A percentile compares a stretch with the other conserved stretches of the same genome.
Evolutionary conservation across 2,329 filamentous ascomycete species (phyloP).

Genomic region (Achaetomium macrosporum): DNA sequence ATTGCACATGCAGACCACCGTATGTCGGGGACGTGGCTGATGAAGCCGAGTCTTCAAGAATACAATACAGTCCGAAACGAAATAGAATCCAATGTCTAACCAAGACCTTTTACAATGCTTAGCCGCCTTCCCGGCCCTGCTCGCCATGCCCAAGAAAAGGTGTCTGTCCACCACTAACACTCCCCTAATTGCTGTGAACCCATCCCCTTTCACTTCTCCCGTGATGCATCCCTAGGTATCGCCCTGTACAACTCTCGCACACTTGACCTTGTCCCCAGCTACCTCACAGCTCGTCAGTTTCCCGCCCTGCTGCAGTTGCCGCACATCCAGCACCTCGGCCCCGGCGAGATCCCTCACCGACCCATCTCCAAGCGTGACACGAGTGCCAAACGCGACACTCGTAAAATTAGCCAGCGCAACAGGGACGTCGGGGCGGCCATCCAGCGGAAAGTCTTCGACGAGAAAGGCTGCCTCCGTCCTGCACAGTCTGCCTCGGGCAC

Average conservation of each 20-base stretch:
- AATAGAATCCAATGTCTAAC: no score
- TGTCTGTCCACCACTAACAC: no score
- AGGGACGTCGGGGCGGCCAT: conserved; percentile 14
- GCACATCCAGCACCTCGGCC: conserved; percentile 14
- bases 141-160: no score
- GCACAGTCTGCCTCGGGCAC: conserved; percentile 10
- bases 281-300: conserved; percentile 20
- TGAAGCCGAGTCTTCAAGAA: no score
- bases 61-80: no score
- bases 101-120: no score
- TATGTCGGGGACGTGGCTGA: no score
- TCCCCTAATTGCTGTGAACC: no score
- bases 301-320: conserved; percentile 19
- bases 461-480: conserved; percentile 16
- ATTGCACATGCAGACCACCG: no score
- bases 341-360: conserved; percentile 2
- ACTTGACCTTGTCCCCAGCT: conserved; percentile 9
- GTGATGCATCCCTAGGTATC: not conserved
- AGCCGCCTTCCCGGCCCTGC: no score
- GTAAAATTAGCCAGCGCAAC: conserved; percentile 21
- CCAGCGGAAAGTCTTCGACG: conserved; percentile 21
- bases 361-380: conserved; percentile 6
- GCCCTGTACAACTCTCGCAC: conserved; percentile 16
- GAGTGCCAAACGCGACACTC: conserved; percentile 13
- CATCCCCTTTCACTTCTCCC: not conserved